A percentile compares a stretch with the other conserved stretches of the same genome.
phyloP scores from a whole-genome alignment of 1,284 basidiomycete species.

The Termitomyces sp. region DNA sequence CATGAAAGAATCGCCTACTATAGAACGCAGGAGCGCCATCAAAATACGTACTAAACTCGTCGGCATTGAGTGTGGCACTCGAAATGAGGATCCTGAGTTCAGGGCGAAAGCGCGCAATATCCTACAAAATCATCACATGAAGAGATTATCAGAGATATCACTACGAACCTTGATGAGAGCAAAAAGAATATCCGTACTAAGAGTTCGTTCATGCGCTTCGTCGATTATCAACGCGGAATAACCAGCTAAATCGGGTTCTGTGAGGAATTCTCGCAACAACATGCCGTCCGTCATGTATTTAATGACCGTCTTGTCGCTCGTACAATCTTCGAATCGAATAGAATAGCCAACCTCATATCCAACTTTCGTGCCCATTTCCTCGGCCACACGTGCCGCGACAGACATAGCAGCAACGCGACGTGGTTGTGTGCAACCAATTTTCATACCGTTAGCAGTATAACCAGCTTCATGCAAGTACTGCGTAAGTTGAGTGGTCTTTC shows the following conservation, averaged over 20 bases:
- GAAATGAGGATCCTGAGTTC: slow-evolving; percentile 90
- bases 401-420: slow-evolving; percentile 99
- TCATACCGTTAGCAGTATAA: slow-evolving; percentile 83
- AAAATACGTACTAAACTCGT: slow-evolving; percentile 95
- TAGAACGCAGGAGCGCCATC: slow-evolving; percentile 93
- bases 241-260: slow-evolving; percentile 89
- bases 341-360: slow-evolving; percentile 98
- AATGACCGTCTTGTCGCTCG: slow-evolving; percentile 94
- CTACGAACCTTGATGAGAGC: slow-evolving; percentile 89
- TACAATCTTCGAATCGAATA: slow-evolving; percentile 99
- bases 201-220: slow-evolving; percentile 93
- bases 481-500: slow-evolving; percentile 97
- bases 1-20: slow-evolving; percentile 42
- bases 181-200: slow-evolving; percentile 95
- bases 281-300: slow-evolving; percentile 99
- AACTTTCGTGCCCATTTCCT: slow-evolving; percentile 96
- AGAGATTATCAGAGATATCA: slow-evolving; percentile 16
- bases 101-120: slow-evolving; percentile 94
- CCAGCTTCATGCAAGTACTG: slow-evolving; percentile 98
- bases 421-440: slow-evolving; percentile 97
- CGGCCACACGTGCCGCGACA: slow-evolving; percentile 96
- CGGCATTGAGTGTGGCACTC: slow-evolving; percentile 94
- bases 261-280: slow-evolving; percentile 94
- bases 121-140: slow-evolving; percentile 42
- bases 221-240: slow-evolving; percentile 95